A percentile compares a stretch with the other conserved stretches of the same genome.
Evolutionary conservation across 345 rosid species (phyloP).

Genomic region (Murraya koenigii): DNA sequence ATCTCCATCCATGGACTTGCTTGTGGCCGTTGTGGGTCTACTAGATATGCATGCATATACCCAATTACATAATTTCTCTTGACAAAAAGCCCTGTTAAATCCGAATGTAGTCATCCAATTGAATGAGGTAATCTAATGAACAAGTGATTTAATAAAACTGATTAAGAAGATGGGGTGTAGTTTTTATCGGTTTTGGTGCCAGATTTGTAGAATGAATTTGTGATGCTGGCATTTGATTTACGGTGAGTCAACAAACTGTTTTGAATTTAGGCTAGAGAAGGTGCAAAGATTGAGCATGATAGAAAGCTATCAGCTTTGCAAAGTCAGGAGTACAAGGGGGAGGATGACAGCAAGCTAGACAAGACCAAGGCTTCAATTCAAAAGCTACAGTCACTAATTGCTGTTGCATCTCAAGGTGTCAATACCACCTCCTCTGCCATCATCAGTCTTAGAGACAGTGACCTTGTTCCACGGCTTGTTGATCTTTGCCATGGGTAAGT

Average conservation of each 20-base stretch:
- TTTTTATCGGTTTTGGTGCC: not conserved
- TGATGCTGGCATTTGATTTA: constrained; percentile 1
- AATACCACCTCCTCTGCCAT: constrained; percentile 86
- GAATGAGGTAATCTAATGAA: not conserved
- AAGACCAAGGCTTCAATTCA: constrained; percentile 78
- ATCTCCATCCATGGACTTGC: not conserved
- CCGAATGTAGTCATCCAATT: not conserved
- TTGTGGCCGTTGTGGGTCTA: not conserved
- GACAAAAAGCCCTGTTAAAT: too few species aligned
- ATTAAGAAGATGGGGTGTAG: not conserved
- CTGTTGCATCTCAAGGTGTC: constrained; percentile 87
- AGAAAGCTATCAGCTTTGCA: constrained; percentile 81
- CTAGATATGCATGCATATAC: not conserved
- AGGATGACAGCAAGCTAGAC: constrained; percentile 74
- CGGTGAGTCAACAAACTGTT: not conserved
- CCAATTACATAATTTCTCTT: not conserved
- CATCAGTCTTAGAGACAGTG: constrained; percentile 70
- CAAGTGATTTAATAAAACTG: not conserved
- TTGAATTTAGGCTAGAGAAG: constrained; percentile 73
- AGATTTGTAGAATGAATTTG: not conserved
- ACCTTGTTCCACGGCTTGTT: constrained; percentile 90
- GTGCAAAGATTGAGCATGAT: constrained; percentile 82
- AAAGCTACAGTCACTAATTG: constrained; percentile 70
- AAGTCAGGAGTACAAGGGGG: constrained; percentile 93
- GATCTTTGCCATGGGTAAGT: constrained; percentile 91